These are phyloP conservation scores for Schwanniomyces polymorphus DNA, from an alignment of 805 yeast species.

Conservation along the genomic window DNA sequence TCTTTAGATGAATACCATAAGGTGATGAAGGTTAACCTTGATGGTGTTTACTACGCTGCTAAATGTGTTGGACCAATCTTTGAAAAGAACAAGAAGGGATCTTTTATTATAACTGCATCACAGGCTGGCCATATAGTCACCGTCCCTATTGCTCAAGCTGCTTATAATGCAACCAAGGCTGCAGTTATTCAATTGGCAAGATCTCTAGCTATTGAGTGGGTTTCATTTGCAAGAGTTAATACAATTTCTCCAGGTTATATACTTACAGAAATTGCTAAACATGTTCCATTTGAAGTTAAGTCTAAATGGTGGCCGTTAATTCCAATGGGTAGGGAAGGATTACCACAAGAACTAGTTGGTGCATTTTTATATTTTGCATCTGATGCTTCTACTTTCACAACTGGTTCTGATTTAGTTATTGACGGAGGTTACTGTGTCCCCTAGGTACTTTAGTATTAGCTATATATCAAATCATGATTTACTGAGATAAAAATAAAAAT, in stretches of 20 bases:
- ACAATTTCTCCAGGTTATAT: constrained; percentile 48
- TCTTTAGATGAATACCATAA: constrained; percentile 33
- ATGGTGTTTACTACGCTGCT: constrained; percentile 45
- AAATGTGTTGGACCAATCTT: constrained; percentile 41
- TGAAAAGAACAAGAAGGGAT: constrained; percentile 39
- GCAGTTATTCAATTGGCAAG: constrained; percentile 42
- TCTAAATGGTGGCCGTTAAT: constrained; percentile 39
- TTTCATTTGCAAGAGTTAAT: constrained; percentile 46
- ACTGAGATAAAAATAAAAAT: too few relatives aligned
- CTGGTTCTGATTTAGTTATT: constrained; percentile 45
- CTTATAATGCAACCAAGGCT: constrained; percentile 49
- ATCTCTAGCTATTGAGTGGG: constrained; percentile 49
- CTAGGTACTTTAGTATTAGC: constrained; percentile 11
- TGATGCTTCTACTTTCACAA: constrained; percentile 44
- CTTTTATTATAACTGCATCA: constrained; percentile 45
- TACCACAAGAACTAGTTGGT: constrained; percentile 45
- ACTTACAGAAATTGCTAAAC: constrained; percentile 38
- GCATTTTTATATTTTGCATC: constrained; percentile 46
- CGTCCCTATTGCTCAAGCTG: constrained; percentile 46
- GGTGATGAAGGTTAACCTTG: constrained; percentile 39
- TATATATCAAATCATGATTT: background rate
- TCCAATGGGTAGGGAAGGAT: constrained; percentile 47
- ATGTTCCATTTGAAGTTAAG: constrained; percentile 32
- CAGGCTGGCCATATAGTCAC: constrained; percentile 49
- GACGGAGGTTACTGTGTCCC: constrained; percentile 48